Base-by-base conservation (phyloP, 495 filamentous ascomycete genomes). In the Acidiella bohemica region DNA sequence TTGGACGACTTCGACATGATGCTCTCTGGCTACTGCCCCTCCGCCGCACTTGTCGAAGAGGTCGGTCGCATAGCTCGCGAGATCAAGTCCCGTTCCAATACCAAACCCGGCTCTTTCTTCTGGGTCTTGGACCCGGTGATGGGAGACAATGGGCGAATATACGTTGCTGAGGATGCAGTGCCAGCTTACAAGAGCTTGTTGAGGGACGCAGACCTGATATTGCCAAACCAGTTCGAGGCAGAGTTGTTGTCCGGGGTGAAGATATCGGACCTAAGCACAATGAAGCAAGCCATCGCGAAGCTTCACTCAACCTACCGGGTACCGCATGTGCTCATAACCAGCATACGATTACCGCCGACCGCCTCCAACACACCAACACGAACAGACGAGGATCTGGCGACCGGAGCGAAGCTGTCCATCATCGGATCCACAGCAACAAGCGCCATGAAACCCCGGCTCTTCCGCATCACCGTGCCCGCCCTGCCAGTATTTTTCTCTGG, bases 111-210 rank as follows among this genome's bases (percentile, higher is more conserved):
- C 0, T 76, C 73, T 18, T 90, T 95, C 63, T 95, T 95, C 61
- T 95, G 87, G 87, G 78, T 93, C n/a, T 67, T 97, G 31, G 90
- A 97, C 57, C 90, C 90, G 0, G 92, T 97, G 11, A 97, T 97
- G 90, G 90, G 90, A 31, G 90, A 97, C 54, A 81, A 93, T 53
- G 92, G 84, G 24, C 73, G 72, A 26, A 65, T 96, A 16, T 97
- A 97, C 58, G 85, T 97, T 32, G 80, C 73, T 17, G 75, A 85
- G 43, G 83, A 90, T 42, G 84, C 90, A 2, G 79, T 94, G 23
- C 85, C 86, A 0, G 82, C 79, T n/a, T 97, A 95, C 58, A 85
- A 81, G 58, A 68, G 66, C 11, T 63, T 92, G 33, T 64, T 94
- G 28, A 61, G 62, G 16, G 70, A 86, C 50, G 92, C 90, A 4